Base-by-base conservation (phyloP, 2,329 filamentous ascomycete genomes). In the Colletotrichum kahawae region DNA sequence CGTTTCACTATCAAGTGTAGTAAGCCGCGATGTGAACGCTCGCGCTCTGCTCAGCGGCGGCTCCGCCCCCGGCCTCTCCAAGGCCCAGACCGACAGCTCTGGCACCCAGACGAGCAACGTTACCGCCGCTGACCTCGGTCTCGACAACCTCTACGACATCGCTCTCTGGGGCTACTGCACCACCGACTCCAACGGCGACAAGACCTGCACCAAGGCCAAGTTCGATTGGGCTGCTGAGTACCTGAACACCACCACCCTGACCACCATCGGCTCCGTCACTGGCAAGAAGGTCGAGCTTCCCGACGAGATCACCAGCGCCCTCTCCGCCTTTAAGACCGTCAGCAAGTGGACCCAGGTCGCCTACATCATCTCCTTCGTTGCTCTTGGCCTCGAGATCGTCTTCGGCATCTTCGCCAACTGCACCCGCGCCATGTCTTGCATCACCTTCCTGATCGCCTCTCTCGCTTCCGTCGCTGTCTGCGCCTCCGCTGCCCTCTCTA, bases 91-190 rank as follows among this genome's bases (percentile, higher is more conserved):
- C 64, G 54, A 78, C 36, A 71, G 78, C 13, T 57, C 71, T 51
- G n/a, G 54, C 13, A 79, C 14, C 77, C 78, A 9, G 76, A 79
- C 77, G 77, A 82, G 78, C 78, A 92, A 91, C 84, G 87, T 93
- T 80, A 92, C 90, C 5, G 91, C 90, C 9, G 78, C 82, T 2
- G 85, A 90, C 29, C 88, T 95, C 57, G 88, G 90, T 70, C 90
- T 98, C 74, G 91, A 90, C 80, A 92, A 96, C 82, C 89, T 92
- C 81, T 98, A 98, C 90, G 90, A 94, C 76, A 89, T 98, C 82
- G 92, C 91, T 81, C 89, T 98, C 48, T 98, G 95, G 94, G 94
- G 94, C 82, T 98, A 95, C 90, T 98, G 97, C 90, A 87, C 88
- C 72, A 92, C 90, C 68, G 85, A 89, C 66, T 83, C 88, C 78